Conservation (phyloP, 495 filamentous ascomycete species). For the Neurospora pannonica region DNA sequence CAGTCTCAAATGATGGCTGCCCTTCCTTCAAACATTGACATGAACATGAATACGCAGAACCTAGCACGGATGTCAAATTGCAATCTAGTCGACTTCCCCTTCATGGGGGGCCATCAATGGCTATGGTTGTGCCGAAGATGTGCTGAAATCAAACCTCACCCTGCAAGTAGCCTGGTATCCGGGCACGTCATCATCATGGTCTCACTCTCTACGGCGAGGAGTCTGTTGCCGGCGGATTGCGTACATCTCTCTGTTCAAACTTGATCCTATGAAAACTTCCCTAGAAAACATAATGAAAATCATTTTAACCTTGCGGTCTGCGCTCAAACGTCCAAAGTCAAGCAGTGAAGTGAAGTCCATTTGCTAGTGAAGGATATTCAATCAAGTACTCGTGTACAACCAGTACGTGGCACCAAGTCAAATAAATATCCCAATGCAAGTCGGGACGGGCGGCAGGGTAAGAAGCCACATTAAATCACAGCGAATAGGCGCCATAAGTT, state of each 20-base stretch:
- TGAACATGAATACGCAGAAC: neutral
- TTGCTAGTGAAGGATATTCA: neutral
- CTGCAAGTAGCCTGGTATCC: constrained; percentile 31
- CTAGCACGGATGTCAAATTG: constrained; percentile 99
- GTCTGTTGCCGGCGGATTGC: constrained; percentile 23
- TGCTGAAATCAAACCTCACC: constrained; percentile 43
- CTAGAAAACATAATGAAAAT: neutral
- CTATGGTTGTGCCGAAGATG: constrained; percentile 87
- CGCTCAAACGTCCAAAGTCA: neutral
- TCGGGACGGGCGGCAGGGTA: neutral
- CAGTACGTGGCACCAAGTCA: neutral
- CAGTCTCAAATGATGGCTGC: neutral
- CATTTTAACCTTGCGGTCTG: too few relatives aligned
- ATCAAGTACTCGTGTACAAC: neutral
- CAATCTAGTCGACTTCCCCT: constrained; percentile 53
- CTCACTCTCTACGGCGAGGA: neutral
- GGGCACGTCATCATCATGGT: constrained; percentile 20
- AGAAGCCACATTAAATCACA: neutral
- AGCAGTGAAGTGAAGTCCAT: neutral
- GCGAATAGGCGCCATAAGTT: neutral
- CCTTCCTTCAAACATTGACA: neutral
- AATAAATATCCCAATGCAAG: neutral
- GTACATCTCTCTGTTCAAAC: constrained; percentile 10
- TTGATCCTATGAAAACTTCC: neutral
- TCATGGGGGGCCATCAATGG: constrained; percentile 44